Conservation (phyloP, 768 basidiomycete genomes). For the Crucibulum laeve region DNA sequence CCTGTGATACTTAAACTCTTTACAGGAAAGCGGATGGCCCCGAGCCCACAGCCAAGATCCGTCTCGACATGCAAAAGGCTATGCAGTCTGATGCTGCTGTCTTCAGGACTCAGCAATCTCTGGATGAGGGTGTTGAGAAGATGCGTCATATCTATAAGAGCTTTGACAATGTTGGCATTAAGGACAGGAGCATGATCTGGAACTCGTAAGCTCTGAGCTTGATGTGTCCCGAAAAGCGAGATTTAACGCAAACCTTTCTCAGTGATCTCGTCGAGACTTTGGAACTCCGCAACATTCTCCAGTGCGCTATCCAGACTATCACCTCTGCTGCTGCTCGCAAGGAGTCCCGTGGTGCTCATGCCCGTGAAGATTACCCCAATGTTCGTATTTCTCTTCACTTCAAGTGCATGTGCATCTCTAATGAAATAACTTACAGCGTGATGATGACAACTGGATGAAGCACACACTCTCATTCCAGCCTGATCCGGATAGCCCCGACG, state of each 20-base stretch:
- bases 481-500: conserved; percentile 71
- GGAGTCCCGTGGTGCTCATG: conserved; percentile 98
- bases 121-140: conserved; percentile 92
- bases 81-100: conserved; percentile 99
- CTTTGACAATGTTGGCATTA: conserved; percentile 89
- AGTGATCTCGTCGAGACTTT: conserved; percentile 97
- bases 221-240: background rate
- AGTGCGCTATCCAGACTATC: conserved; percentile 95
- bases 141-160: conserved; percentile 82
- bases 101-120: conserved; percentile 85
- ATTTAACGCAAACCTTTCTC: conserved; percentile 6
- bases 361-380: conserved; percentile 97
- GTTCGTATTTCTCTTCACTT: conserved; percentile 32
- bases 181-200: conserved; percentile 99
- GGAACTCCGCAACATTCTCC: conserved; percentile 93
- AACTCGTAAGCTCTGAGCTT: conserved; percentile 68
- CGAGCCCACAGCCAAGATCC: conserved; percentile 83
- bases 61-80: conserved; percentile 96
- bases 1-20: conserved; percentile 3
- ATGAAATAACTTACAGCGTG: conserved; percentile 51
- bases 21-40: conserved; percentile 72
- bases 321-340: conserved; percentile 89
- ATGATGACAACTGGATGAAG: conserved; percentile 93
- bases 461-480: conserved; percentile 93
- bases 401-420: background rate